Evolutionary conservation across 2,329 filamentous ascomycete genomes (phyloP).

Genomic region (Sclerotiophoma versabilis): DNA sequence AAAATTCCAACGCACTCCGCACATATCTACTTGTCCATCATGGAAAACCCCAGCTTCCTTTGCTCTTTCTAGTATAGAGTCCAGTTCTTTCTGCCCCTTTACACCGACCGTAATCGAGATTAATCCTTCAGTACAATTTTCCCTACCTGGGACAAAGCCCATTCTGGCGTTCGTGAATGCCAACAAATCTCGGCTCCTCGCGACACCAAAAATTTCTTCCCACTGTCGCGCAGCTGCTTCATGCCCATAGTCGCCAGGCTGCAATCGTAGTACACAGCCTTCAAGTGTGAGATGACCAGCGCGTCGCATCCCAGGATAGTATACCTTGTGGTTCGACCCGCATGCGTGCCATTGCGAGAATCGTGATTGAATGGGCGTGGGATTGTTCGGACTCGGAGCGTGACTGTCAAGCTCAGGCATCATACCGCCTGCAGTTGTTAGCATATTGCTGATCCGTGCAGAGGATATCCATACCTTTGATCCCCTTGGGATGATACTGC

Average conservation of each 20-base stretch:
- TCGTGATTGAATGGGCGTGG: constrained; percentile 46
- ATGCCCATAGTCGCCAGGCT: constrained; percentile 46
- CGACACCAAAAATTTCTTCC: constrained; percentile 51
- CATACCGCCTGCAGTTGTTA: constrained; percentile 45
- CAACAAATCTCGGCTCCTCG: constrained; percentile 51
- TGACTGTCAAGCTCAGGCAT: constrained; percentile 56
- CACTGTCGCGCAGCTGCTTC: constrained; percentile 50
- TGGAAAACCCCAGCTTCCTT: constrained; percentile 39
- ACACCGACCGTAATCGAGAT: constrained; percentile 51
- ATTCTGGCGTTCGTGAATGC: constrained; percentile 47
- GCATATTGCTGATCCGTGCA: not conserved
- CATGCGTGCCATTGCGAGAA: constrained; percentile 58
- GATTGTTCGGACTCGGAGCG: constrained; percentile 40
- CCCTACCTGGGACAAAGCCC: constrained; percentile 45
- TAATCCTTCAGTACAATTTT: constrained; percentile 47
- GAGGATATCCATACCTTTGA: constrained; percentile 37
- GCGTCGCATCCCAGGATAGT: constrained; percentile 49
- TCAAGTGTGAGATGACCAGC: constrained; percentile 46
- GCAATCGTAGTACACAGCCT: constrained; percentile 48
- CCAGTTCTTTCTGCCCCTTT: constrained; percentile 40
- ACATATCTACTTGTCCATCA: constrained; percentile 48
- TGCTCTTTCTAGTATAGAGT: constrained; percentile 44
- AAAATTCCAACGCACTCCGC: constrained; percentile 50
- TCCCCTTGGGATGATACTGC: constrained; percentile 56
- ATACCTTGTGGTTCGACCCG: constrained; percentile 46